Conservation (phyloP, 2,329 filamentous ascomycete genomes). For the Botrytis fabae region DNA sequence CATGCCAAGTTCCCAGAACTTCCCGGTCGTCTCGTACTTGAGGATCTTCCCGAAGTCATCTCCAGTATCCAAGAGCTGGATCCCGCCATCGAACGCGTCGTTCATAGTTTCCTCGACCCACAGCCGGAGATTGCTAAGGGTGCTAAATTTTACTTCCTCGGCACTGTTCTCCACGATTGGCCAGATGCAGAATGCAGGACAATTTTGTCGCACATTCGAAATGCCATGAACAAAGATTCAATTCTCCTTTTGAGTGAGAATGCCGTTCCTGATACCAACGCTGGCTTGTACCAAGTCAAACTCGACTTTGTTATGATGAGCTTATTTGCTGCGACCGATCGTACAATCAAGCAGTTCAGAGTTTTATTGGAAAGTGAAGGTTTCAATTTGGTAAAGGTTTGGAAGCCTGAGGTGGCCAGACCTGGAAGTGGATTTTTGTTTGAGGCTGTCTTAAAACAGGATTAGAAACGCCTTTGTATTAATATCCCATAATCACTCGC, state of each 20-base stretch:
- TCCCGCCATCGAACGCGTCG: conserved; percentile 34
- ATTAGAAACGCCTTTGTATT: neutral
- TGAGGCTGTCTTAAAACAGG: conserved; percentile 16
- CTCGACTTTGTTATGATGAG: conserved; percentile 48
- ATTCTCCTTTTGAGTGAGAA: conserved; percentile 48
- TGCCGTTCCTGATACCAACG: conserved; percentile 42
- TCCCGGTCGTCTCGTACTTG: conserved; percentile 23
- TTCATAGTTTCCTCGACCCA: conserved; percentile 41
- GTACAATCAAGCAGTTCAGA: conserved; percentile 44
- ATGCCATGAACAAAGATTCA: conserved; percentile 39
- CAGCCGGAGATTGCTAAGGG: conserved; percentile 37
- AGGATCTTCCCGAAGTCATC: conserved; percentile 24
- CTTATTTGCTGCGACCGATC: conserved; percentile 41
- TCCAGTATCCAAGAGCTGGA: conserved; percentile 19
- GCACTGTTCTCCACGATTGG: conserved; percentile 46
- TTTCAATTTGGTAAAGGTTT: conserved; percentile 17
- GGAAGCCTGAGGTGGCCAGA: conserved; percentile 12
- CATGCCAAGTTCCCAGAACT: conserved; percentile 17
- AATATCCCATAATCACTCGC: neutral
- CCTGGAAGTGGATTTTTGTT: conserved; percentile 15
- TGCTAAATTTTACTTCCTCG: conserved; percentile 41
- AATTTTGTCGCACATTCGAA: conserved; percentile 40
- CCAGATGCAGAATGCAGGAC: conserved; percentile 39
- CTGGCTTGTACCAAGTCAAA: conserved; percentile 36
- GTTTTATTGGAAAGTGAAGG: conserved; percentile 34